Evolutionary conservation across 352 stramenopile species (phyloP), one percentile per base, ranked within the genome.

Genomic region (Aphanomyces cochlioides): DNA sequence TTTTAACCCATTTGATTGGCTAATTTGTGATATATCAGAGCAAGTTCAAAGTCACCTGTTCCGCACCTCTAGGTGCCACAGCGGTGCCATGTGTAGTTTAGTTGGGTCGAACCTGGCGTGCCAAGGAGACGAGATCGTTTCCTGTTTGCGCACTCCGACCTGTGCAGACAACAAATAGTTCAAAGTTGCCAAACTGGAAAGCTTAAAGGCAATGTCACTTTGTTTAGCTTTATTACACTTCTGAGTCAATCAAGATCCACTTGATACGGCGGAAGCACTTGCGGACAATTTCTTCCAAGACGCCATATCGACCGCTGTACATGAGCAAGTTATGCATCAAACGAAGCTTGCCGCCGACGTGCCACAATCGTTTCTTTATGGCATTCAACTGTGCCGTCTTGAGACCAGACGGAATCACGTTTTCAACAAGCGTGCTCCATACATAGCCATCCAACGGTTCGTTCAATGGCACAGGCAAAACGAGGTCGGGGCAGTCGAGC

Each of bases 211-310:
- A 28, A 28, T 28, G 28, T 2, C 28, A 28, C 28, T 28, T 28
- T 28, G 28, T 28, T 60, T n/a, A 43, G 10, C 54, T 41, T 67
- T 13, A 21, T 90, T 90, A 94, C 40, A 92, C 84, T 73, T 95
- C 87, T 39, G 87, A 95, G 69, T 96, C 89, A 71, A 93, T 93
- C 38, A 96, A 79, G 76, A 96, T 96, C 87, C 89, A 96, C 76
- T 94, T 95, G 77, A 96, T 93, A 70, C 89, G 88, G 67, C 86
- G 85, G 78, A 95, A 96, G 80, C 85, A 94, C 76, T 96, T 96
- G 45, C 89, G 88, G 60, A 96, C 87, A 56, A 96, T 93, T 69
- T 95, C 87, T 67, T 95, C 86, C 40, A 96, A 74, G 47, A 90
- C 77, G 37, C 85, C 84, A 72, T 84, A 95, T 47, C 89, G 85